phyloP scores from a whole-genome alignment of 495 filamentous ascomycete genomes.

The Neurospora hispaniola region DNA sequence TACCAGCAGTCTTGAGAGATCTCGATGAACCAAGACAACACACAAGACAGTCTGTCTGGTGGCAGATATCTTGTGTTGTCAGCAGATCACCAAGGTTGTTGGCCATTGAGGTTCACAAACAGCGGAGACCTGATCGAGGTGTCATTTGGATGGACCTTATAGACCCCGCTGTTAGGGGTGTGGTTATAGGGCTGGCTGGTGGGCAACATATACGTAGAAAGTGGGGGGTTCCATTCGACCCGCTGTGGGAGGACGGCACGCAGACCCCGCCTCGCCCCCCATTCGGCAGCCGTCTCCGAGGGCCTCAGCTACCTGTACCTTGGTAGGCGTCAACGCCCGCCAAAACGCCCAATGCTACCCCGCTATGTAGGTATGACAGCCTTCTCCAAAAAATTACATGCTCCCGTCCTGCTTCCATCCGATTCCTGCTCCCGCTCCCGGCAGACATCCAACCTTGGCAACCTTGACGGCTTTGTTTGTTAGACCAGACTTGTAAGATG shows the following conservation, averaged over 20 bases:
- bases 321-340: not conserved
- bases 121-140: not conserved
- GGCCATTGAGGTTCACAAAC: not conserved
- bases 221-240: not conserved
- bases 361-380: not conserved
- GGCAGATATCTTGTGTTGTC: not conserved
- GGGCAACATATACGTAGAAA: not conserved
- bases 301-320: not conserved
- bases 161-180: not conserved
- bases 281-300: not conserved
- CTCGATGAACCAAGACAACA: no score
- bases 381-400: not conserved
- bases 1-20: no score
- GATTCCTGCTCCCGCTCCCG: not conserved
- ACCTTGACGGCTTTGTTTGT: not conserved
- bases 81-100: not conserved
- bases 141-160: not conserved
- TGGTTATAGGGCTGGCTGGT: not conserved
- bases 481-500: conserved; percentile 2
- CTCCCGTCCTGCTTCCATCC: not conserved
- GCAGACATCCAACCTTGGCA: not conserved
- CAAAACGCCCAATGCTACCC: not conserved
- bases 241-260: not conserved
- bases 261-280: not conserved
- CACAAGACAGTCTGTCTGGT: not conserved